A percentile compares a stretch with the other conserved stretches of the same genome.
These are phyloP conservation scores for Globisporangium acanthophoron DNA, from an alignment of 352 stramenopile genomes.

Conservation along the genomic window DNA sequence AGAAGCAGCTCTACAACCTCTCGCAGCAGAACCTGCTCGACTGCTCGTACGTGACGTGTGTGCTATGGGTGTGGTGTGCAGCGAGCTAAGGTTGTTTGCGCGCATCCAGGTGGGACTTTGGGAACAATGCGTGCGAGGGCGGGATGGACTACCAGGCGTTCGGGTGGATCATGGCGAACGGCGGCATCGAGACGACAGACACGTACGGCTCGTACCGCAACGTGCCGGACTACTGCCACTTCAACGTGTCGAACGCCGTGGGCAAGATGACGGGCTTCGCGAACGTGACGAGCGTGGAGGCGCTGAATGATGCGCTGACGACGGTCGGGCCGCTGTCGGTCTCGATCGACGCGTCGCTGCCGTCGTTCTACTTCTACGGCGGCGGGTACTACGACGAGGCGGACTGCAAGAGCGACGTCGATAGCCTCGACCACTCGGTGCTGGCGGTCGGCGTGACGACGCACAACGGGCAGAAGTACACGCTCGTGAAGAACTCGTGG, in stretches of 20 bases:
- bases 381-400: conserved; percentile 84
- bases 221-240: conserved; percentile 87
- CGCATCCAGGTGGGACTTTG: conserved; percentile 71
- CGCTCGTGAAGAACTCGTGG: conserved; percentile 95
- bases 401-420: conserved; percentile 87
- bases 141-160: conserved; percentile 89
- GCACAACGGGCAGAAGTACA: conserved; percentile 90
- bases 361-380: conserved; percentile 88
- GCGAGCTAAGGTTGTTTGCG: not conserved
- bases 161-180: conserved; percentile 81
- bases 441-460: conserved; percentile 88
- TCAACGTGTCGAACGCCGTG: conserved; percentile 66
- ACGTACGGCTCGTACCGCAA: conserved; percentile 89
- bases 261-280: conserved; percentile 72
- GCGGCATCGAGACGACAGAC: conserved; percentile 66
- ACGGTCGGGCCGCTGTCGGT: conserved; percentile 84
- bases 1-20: conserved; percentile 75
- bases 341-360: conserved; percentile 79
- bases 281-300: conserved; percentile 70
- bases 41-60: conserved; percentile 58
- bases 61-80: not conserved
- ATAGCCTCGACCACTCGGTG: conserved; percentile 91
- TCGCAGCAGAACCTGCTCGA: conserved; percentile 89
- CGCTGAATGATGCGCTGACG: conserved; percentile 76
- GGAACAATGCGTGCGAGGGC: conserved; percentile 88